These are phyloP conservation scores for Chlamydomonas schloesseri DNA, from an alignment of 139 green algal genomes.

Conservation along the genomic window DNA sequence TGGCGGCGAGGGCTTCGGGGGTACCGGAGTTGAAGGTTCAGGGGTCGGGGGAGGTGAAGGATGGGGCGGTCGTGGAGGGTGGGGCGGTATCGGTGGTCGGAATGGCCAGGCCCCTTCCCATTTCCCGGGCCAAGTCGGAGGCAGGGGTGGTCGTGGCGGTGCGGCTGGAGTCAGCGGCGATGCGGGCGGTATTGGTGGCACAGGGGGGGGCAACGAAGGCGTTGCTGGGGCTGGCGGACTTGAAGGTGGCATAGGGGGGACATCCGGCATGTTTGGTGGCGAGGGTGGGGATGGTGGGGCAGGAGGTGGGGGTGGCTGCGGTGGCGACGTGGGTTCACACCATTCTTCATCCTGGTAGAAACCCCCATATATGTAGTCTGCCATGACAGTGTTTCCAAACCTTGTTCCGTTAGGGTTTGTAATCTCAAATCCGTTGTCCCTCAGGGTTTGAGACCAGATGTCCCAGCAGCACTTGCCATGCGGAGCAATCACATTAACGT, in stretches of 20 bases:
- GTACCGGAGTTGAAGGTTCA: background rate
- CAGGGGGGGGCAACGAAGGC: background rate
- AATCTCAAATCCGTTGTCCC: background rate
- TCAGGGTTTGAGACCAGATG: background rate
- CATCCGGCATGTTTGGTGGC: background rate
- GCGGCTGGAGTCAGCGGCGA: background rate
- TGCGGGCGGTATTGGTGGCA: background rate
- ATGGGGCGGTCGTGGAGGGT: background rate
- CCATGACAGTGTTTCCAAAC: background rate
- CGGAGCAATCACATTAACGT: slow-evolving; percentile 4
- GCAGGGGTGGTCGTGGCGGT: background rate
- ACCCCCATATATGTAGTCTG: background rate
- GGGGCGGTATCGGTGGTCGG: background rate
- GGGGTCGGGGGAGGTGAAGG: background rate
- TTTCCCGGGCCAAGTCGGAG: background rate
- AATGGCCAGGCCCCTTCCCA: background rate
- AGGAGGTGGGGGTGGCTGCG: background rate
- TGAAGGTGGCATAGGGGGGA: background rate
- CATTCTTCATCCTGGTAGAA: background rate
- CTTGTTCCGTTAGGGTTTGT: background rate
- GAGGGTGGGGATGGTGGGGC: background rate
- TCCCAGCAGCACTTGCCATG: slow-evolving; percentile 32
- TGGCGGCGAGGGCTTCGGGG: background rate
- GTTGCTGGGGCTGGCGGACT: background rate
- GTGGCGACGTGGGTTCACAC: background rate